Evolutionary conservation across 2,329 filamentous ascomycete genomes (phyloP).

Genomic region (Whalleya microplaca): DNA sequence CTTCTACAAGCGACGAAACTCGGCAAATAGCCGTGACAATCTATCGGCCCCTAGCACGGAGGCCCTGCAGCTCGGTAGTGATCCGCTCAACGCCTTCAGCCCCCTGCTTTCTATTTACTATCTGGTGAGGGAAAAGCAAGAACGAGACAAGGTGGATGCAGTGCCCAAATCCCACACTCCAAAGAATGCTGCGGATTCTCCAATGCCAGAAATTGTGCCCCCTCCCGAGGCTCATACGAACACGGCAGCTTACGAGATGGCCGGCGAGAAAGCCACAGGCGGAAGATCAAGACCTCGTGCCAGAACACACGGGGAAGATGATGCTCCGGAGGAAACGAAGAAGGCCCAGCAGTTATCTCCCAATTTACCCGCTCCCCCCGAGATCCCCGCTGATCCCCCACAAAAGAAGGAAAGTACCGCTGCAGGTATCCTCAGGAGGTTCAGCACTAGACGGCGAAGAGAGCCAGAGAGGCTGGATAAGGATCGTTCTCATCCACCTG

Average conservation of each 20-base stretch:
- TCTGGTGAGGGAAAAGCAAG: slow-evolving; percentile 91
- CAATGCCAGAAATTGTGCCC: slow-evolving; percentile 73
- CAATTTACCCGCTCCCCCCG: slow-evolving; percentile 51
- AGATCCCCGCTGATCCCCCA: slow-evolving; percentile 63
- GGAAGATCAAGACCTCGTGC: slow-evolving; percentile 83
- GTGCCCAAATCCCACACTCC: slow-evolving; percentile 36
- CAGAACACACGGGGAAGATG: slow-evolving; percentile 93
- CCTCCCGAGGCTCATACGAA: slow-evolving; percentile 92
- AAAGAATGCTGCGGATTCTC: slow-evolving; percentile 48
- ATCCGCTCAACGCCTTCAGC: slow-evolving; percentile 91
- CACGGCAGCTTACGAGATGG: slow-evolving; percentile 80
- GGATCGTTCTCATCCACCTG: slow-evolving; percentile 70
- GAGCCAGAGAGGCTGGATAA: slow-evolving; percentile 66
- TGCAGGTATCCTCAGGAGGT: slow-evolving; percentile 80
- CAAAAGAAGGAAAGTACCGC: slow-evolving; percentile 86
- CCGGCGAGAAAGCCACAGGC: slow-evolving; percentile 84
- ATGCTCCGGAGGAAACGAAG: slow-evolving; percentile 75
- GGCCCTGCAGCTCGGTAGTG: slow-evolving; percentile 77
- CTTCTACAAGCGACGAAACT: slow-evolving; percentile 95
- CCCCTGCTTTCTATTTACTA: slow-evolving; percentile 94
- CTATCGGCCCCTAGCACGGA: slow-evolving; percentile 83
- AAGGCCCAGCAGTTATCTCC: slow-evolving; percentile 62
- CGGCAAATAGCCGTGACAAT: slow-evolving; percentile 85
- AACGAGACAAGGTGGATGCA: slow-evolving; percentile 65
- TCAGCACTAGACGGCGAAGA: slow-evolving; percentile 82